phyloP scores from a whole-genome alignment of 2,329 filamentous ascomycete species.

The Rutstroemia sp. region DNA sequence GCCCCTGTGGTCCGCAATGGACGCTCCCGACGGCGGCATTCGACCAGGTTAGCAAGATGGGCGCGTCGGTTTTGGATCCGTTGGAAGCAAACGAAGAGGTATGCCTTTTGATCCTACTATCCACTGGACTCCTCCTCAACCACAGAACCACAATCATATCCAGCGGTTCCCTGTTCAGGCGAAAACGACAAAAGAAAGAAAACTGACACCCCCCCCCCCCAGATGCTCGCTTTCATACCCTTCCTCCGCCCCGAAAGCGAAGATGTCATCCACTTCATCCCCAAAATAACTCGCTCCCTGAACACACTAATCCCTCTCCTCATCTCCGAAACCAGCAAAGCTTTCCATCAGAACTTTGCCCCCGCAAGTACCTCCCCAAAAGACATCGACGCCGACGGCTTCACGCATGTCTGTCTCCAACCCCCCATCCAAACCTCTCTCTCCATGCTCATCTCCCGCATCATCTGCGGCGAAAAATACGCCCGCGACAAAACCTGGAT shows the following conservation, averaged over 20 bases:
- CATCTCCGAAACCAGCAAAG: neutral
- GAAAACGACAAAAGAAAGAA: neutral
- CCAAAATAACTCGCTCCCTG: neutral
- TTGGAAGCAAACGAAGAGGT: constrained; percentile 6
- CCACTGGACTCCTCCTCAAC: too few relatives aligned
- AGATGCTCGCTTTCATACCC: neutral
- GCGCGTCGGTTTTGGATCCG: neutral
- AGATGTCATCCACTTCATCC: neutral
- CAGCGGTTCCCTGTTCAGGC: too few relatives aligned
- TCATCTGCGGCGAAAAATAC: neutral
- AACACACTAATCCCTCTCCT: neutral
- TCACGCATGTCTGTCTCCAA: neutral
- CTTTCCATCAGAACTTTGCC: neutral
- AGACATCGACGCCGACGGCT: neutral
- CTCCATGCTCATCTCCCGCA: neutral
- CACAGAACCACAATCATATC: too few relatives aligned
- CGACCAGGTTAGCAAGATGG: constrained; percentile 1
- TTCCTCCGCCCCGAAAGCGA: neutral
- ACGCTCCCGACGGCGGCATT: neutral
- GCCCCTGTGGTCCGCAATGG: neutral
- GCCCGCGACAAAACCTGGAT: neutral
- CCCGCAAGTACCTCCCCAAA: neutral
- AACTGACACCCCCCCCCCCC: neutral
- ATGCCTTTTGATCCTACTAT: neutral
- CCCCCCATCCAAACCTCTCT: neutral